These are phyloP conservation scores for Hanseniaspora uvarum DNA, from an alignment of 1,139 yeast genomes.

Conservation along the genomic window DNA sequence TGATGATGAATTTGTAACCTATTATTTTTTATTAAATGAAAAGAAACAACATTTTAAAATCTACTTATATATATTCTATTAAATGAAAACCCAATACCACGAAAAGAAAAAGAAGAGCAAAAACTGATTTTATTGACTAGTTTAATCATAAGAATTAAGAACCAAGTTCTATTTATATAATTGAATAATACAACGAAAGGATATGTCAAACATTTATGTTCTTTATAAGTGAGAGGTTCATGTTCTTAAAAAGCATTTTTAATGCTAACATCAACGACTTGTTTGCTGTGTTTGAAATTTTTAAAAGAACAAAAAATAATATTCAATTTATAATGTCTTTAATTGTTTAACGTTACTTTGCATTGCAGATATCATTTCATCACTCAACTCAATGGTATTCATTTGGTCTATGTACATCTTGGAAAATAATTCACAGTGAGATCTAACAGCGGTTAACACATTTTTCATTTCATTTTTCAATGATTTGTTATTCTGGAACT, in stretches of 20 bases:
- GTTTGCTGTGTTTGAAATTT: no score
- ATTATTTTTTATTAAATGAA: not conserved
- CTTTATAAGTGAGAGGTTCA: no score
- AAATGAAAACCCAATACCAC: not conserved
- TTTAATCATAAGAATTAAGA: no score
- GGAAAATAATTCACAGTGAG: not conserved
- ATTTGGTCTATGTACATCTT: not conserved
- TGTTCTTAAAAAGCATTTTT: no score
- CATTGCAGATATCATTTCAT: not conserved
- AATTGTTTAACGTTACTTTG: not conserved
- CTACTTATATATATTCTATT: slow-evolving; percentile 10
- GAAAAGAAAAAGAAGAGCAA: not conserved
- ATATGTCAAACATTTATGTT: no score
- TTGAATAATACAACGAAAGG: no score
- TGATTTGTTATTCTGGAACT: slow-evolving; percentile 18
- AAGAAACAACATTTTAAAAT: not conserved
- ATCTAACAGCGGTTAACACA: not conserved
- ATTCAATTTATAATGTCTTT: not conserved
- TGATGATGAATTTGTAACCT: not conserved
- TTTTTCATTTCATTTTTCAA: slow-evolving; percentile 3
- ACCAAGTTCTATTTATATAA: no score
- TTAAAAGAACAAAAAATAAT: not conserved
- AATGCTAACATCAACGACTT: no score
- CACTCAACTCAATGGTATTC: not conserved
- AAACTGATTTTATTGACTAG: not conserved